Evolutionary conservation across 75 land plant genomes (phyloP).

Genomic region (Selaginella moellendorffii): DNA sequence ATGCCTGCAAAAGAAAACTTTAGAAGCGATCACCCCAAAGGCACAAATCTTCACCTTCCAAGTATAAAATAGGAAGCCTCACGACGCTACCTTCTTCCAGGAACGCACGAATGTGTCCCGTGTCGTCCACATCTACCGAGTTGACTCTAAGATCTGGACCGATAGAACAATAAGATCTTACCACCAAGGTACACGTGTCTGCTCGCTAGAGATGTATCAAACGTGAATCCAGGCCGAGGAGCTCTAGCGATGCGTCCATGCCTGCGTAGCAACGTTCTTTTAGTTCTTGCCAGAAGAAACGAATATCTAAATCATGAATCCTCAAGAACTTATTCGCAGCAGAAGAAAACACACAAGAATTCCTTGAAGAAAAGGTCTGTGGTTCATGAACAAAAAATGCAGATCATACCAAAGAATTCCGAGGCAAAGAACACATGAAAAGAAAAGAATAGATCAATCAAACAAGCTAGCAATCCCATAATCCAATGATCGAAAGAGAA

Average conservation of each 20-base stretch:
- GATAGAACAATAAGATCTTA: constrained; percentile 10
- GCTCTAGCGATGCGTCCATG: neutral
- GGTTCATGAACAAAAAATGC: neutral
- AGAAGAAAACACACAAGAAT: neutral
- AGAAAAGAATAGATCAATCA: neutral
- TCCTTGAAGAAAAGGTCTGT: too few relatives aligned
- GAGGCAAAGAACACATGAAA: neutral
- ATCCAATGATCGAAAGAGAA: constrained; percentile 27
- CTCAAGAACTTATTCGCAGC: too few relatives aligned
- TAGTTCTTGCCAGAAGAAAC: neutral
- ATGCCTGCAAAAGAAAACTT: constrained; percentile 38
- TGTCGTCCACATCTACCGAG: constrained; percentile 74
- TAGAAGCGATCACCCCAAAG: neutral
- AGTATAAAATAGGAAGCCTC: constrained; percentile 63
- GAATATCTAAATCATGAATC: neutral
- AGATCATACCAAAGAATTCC: neutral
- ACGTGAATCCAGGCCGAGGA: constrained; percentile 36
- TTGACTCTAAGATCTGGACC: neutral
- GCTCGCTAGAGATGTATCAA: constrained; percentile 48
- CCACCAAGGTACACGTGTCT: constrained; percentile 91
- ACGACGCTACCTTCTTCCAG: constrained; percentile 62
- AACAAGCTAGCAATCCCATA: neutral
- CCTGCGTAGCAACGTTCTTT: constrained; percentile 4
- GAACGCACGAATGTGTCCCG: constrained; percentile 37
- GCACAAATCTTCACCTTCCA: constrained; percentile 47